phyloP scores from a whole-genome alignment of 495 filamentous ascomycete species.

The Alectoria sarmentosa region DNA sequence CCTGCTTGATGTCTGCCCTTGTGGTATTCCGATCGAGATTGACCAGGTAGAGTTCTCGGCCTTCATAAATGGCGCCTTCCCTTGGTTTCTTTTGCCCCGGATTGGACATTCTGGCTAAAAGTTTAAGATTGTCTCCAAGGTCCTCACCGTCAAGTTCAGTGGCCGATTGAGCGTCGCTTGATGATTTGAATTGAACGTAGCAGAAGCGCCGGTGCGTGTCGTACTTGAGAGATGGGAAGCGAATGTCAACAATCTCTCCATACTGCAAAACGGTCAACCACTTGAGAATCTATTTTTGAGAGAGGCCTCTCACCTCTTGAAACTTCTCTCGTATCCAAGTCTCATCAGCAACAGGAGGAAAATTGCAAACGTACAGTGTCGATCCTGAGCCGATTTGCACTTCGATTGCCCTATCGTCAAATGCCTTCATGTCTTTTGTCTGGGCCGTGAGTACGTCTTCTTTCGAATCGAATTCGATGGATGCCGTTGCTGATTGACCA shows the following conservation, averaged over 20 bases:
- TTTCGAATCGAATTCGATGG: slow-evolving; percentile 75
- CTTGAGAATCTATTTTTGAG: slow-evolving; percentile 1
- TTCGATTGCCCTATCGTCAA: slow-evolving; percentile 61
- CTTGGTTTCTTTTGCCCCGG: slow-evolving; percentile 69
- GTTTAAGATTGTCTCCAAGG: slow-evolving; percentile 55
- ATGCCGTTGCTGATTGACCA: slow-evolving; percentile 54
- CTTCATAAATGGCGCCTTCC: slow-evolving; percentile 75
- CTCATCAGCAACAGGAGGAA: slow-evolving; percentile 79
- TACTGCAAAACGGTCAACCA: slow-evolving; percentile 39
- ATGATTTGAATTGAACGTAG: slow-evolving; percentile 77
- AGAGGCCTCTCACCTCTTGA: slow-evolving; percentile 39
- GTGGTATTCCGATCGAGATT: slow-evolving; percentile 60
- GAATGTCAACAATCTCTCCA: slow-evolving; percentile 77
- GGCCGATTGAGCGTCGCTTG: slow-evolving; percentile 56
- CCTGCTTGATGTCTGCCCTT: slow-evolving; percentile 58
- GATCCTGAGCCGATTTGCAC: slow-evolving; percentile 65
- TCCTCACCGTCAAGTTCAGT: slow-evolving; percentile 61
- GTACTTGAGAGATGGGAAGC: slow-evolving; percentile 84
- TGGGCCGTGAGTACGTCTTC: slow-evolving; percentile 79
- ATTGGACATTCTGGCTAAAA: slow-evolving; percentile 77
- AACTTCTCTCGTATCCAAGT: slow-evolving; percentile 71
- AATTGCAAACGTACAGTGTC: slow-evolving; percentile 88
- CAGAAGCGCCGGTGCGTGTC: slow-evolving; percentile 87
- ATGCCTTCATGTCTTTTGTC: slow-evolving; percentile 66
- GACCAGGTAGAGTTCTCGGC: slow-evolving; percentile 75